phyloP scores from a whole-genome alignment of 2,329 filamentous ascomycete species.

The Aspergillus viridinutans region DNA sequence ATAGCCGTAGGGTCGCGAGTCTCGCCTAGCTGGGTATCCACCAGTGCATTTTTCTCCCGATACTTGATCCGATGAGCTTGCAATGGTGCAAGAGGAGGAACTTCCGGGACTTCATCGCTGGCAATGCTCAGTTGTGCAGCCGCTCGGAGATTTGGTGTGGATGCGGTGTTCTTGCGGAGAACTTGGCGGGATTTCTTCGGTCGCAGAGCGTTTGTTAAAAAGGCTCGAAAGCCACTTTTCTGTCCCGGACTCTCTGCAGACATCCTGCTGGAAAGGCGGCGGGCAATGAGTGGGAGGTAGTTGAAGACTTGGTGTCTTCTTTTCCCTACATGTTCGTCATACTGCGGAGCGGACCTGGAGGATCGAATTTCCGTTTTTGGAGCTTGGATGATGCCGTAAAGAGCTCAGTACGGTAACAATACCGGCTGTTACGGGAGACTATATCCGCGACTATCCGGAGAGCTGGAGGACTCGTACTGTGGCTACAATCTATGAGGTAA shows the following conservation, averaged over 20 bases:
- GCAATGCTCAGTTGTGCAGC: conserved; percentile 14
- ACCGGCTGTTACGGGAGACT: neutral
- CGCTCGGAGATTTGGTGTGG: conserved; percentile 25
- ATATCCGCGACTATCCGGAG: neutral
- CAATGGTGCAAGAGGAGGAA: conserved; percentile 30
- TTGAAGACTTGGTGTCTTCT: neutral
- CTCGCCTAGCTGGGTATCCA: conserved; percentile 36
- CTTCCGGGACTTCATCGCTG: conserved; percentile 23
- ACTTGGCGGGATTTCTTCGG: conserved; percentile 36
- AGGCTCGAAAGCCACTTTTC: conserved; percentile 26
- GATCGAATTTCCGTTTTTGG: neutral
- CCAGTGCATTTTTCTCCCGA: conserved; percentile 19
- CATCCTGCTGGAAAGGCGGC: conserved; percentile 16
- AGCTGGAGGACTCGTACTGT: neutral
- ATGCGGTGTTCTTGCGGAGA: conserved; percentile 30
- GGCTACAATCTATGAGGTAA: neutral
- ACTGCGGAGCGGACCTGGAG: neutral
- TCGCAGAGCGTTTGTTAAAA: conserved; percentile 27
- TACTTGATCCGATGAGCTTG: conserved; percentile 34
- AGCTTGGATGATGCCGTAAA: neutral
- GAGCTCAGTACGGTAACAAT: neutral
- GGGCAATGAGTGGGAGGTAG: neutral
- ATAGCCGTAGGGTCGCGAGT: conserved; percentile 34
- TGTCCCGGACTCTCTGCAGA: conserved; percentile 30
- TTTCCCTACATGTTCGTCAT: neutral